Evolutionary conservation across 371 early-diverging fungal species (phyloP).

Genomic region (Fennellomyces sp.): DNA sequence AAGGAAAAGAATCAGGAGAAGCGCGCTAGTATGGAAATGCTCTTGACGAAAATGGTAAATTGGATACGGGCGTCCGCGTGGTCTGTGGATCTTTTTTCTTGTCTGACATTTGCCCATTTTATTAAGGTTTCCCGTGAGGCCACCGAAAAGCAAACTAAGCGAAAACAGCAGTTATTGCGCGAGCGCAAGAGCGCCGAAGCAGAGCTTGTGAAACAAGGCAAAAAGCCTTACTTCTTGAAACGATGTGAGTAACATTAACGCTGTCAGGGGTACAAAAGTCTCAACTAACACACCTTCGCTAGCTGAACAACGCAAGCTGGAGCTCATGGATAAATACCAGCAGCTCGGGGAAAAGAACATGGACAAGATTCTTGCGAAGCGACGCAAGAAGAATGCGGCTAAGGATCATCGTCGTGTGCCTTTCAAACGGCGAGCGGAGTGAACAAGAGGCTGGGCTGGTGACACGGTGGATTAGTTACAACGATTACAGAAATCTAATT

Average conservation of each 20-base stretch:
- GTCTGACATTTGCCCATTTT: conserved; percentile 1
- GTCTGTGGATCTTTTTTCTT: neutral
- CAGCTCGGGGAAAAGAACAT: conserved; percentile 68
- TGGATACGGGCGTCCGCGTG: neutral
- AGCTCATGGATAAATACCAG: conserved; percentile 79
- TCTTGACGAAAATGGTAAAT: conserved; percentile 62
- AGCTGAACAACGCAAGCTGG: conserved; percentile 82
- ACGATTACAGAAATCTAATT: conserved; percentile 3
- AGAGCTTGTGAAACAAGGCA: conserved; percentile 80
- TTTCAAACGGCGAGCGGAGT: conserved; percentile 44
- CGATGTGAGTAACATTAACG: conserved; percentile 56
- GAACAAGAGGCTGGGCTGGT: neutral
- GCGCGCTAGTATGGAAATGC: conserved; percentile 47
- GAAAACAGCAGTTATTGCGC: conserved; percentile 66
- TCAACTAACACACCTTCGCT: conserved; percentile 6
- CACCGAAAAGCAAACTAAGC: conserved; percentile 55
- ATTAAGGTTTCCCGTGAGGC: conserved; percentile 39
- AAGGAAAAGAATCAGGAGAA: conserved; percentile 64
- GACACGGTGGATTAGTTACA: neutral
- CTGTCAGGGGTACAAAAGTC: neutral
- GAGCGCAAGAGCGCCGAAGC: conserved; percentile 81
- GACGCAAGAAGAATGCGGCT: conserved; percentile 85
- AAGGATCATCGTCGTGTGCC: conserved; percentile 68
- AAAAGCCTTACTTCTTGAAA: conserved; percentile 90
- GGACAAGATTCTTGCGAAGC: conserved; percentile 83